Percentiles rank a stretch among this genome's conserved stretches.
phyloP scores from a whole-genome alignment of 345 rosid species.

The Geranium brycei region DNA sequence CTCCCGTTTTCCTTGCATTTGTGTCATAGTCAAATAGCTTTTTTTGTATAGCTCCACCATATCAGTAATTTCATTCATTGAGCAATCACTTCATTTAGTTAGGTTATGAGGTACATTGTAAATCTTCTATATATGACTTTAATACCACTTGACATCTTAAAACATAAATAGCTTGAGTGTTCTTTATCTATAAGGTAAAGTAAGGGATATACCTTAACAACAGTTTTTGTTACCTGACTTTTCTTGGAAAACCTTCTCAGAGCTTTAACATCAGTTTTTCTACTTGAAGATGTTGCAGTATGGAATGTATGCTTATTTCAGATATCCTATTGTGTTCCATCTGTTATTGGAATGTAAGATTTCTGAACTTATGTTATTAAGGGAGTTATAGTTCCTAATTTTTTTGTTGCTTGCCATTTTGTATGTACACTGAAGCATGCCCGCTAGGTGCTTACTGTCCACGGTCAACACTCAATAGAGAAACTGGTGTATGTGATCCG shows the following conservation, averaged over 20 bases:
- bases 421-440: constrained; percentile 51
- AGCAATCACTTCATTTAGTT: neutral
- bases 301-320: neutral
- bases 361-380: neutral
- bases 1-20: neutral
- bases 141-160: no score
- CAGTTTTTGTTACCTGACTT: neutral
- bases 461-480: constrained; percentile 43
- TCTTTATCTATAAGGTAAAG: no score
- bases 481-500: constrained; percentile 93
- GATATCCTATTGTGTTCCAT: constrained; percentile 1
- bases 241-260: neutral
- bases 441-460: constrained; percentile 95
- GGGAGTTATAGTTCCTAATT: neutral
- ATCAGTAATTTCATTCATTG: neutral
- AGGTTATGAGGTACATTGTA: no score
- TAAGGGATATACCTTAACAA: neutral
- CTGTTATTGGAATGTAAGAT: neutral
- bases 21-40: neutral
- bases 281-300: neutral
- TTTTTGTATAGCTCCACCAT: neutral
- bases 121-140: no score
- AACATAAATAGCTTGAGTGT: no score
- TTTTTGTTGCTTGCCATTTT: constrained; percentile 1
- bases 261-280: constrained; percentile 1